Base-by-base conservation (phyloP, 371 early-diverging fungal species). In the Globomyces sp. region DNA sequence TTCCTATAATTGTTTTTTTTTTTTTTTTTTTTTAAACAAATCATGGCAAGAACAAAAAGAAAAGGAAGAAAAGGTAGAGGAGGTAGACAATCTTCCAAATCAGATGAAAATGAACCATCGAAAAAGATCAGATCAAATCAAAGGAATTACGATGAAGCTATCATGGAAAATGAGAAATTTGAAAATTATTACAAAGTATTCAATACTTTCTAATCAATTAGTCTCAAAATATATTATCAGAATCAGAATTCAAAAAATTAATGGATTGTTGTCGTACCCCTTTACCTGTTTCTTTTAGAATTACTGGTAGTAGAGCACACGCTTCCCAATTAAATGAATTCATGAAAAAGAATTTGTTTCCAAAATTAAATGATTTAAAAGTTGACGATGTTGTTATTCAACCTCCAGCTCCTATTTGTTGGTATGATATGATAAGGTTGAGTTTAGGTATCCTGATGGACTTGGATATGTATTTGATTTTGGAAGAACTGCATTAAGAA, bases 211-310 rank as follows among this genome's bases (percentile, higher is more conserved):
- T 37, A 10, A 37, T 39, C 6, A 45, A n/a, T 3, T 71, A 51
- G 51, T 46, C 37, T 39, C 96, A 96, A 74, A 77, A 85, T 63
- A 79, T 96, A 44, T 71, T 96, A 43, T 73, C 87, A 11, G 91
- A 88, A 9, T 90, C 89, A 50, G 97, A 96, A 75, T 95, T 89
- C 83, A 85, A 86, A 2, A 63, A 67, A 53, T 89, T 70, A 13
- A 52, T 81, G 61, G 69, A 57, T n/a, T 37, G 40, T 0, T 61
- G 79, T 41, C 52, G 55, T 47, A 68, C 68, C 2, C 66, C 58
- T 2, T 82, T 98, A 52, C 99, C 99, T 5, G 89, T 90, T 45
- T 89, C 92, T 42, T 98, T 95, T 77, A 86, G 99, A 64, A 89
- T 98, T 70, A 93, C 96, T 0, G 96, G 94, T 24, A 91, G 89